Base-by-base conservation (phyloP, 2,329 filamentous ascomycete genomes). In the Cordyceps tenuipes region DNA sequence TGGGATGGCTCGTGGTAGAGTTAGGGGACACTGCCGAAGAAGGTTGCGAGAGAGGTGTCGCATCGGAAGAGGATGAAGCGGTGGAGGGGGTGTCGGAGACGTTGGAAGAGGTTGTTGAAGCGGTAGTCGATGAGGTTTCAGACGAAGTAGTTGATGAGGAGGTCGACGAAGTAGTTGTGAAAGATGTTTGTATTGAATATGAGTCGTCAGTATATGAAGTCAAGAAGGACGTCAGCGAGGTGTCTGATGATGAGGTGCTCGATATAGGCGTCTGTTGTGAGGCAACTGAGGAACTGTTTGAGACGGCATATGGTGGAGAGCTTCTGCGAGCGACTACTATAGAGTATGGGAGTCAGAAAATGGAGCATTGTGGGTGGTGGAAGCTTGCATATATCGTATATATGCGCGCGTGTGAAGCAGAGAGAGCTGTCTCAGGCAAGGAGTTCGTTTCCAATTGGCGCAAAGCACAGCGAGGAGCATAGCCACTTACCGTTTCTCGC, bases 401-500 rank as follows among this genome's bases (percentile, higher is more conserved):
- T n/a, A 13, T 13, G 13, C 15, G 44, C 4, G 6, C 8, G 2
- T 12, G 19, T 29, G 15, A 17, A 8, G 43, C 9, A n/a, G 19
- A 46, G 6, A 46, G 10, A 21, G 43, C 43, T 46, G 19, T 19
- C n/a, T n/a, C 19, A 29, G 17, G n/a, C 29, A 21, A 34, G 5
- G 43, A 21, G n/a, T 26, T 13, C 19, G 12, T 39, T n/a, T 39
- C 2, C 26, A 8, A 36, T 31, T 23, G 10, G 41, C 10, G 29
- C 44, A 57, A 19, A 39, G 31, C 34, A 12, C 13, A 36, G 9
- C 19, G 26, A 19, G 19, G 13, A 31, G 8, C 13, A 21, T 48
- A 47, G 46, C 17, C 17, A 62, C 63, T 51, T 58, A 67, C 63
- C 65, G 41, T 46, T 51, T 51, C 52, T 61, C 10, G 36, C 39